A percentile compares a stretch with the other conserved stretches of the same genome.
These are phyloP conservation scores for Clonostachys rosea DNA, from an alignment of 2,329 filamentous ascomycete species.

Conservation along the genomic window DNA sequence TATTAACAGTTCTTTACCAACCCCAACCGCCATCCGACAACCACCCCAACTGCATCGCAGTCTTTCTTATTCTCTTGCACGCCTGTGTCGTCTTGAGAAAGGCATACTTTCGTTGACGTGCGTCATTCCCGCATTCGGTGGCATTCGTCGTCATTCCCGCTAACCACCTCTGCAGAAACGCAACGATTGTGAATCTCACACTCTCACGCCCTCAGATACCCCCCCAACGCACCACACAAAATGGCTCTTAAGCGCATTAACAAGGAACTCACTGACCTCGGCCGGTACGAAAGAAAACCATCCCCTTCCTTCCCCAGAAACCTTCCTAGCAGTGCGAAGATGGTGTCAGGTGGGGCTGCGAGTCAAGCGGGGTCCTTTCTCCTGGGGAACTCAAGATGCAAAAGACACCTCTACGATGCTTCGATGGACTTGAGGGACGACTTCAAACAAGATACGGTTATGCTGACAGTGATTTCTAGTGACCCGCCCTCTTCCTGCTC, in stretches of 20 bases:
- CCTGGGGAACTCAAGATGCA: background rate
- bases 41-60: background rate
- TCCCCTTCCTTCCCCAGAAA: constrained; percentile 8
- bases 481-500: constrained; percentile 99
- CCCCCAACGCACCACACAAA: constrained; percentile 22
- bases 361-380: constrained; percentile 5
- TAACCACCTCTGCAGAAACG: background rate
- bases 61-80: background rate
- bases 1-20: background rate
- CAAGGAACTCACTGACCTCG: constrained; percentile 88
- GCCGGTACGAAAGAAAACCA: constrained; percentile 59
- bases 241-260: constrained; percentile 95
- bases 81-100: background rate
- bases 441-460: background rate
- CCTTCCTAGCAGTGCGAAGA: background rate
- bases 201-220: constrained; percentile 12
- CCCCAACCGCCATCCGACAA: background rate
- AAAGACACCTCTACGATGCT: no score
- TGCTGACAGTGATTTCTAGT: constrained; percentile 40
- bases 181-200: background rate
- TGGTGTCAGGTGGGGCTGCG: constrained; percentile 6
- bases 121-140: constrained; percentile 12
- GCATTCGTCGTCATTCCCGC: background rate
- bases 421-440: no score
- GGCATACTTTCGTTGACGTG: constrained; percentile 12